Base-by-base conservation (phyloP, 2,329 filamentous ascomycete species). In the Ophiosphaerella korrae region DNA sequence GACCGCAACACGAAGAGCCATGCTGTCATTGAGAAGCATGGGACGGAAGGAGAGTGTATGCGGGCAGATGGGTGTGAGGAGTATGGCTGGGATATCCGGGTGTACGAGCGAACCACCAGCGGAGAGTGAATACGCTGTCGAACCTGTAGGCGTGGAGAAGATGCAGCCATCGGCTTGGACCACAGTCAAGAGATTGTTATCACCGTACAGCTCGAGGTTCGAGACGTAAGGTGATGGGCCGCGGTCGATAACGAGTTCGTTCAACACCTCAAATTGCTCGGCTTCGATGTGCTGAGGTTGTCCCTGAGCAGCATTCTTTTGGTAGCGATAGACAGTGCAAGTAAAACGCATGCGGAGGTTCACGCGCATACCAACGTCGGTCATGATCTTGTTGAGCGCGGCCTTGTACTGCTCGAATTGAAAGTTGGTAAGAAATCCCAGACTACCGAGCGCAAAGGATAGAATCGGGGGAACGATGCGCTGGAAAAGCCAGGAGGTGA, bases 311-410 rank as follows among this genome's bases (percentile, higher is more conserved):
- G 70, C 62, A 34, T 71, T 64, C 42, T 72, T 70, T 49, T 72
- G 67, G 60, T 88, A 82, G 38, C 93, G 88, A 78, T 93, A 97
- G 7, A 99, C 92, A 0, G 94, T 97, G 77, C 93, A 97, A 13
- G 94, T 99, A 74, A 99, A 99, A 55, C 94, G 89, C 94, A 99
- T 99, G 61, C 94, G 91, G 62, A 99, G 81, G 69, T 96, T 97
- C 53, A 97, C 93, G 46, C 93, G 88, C 93, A 99, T 97, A 48
- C 94, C 94, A 1, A 89, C 85, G 50, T 95, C 90, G 53, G 92
- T 92, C 92, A 99, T 96, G 62, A 97, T 84, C 46, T 86, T 87
- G 74, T 90, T 88, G 31, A 99, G 83, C 67, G 96, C 90, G 52
- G 89, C 82, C 75, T 91, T 92, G 80, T 96, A 97, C 63, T 88